Evolutionary conservation across 2,329 filamentous ascomycete genomes (phyloP), one percentile per base, ranked within the genome.

Genomic region (Parastagonospora avenae): DNA sequence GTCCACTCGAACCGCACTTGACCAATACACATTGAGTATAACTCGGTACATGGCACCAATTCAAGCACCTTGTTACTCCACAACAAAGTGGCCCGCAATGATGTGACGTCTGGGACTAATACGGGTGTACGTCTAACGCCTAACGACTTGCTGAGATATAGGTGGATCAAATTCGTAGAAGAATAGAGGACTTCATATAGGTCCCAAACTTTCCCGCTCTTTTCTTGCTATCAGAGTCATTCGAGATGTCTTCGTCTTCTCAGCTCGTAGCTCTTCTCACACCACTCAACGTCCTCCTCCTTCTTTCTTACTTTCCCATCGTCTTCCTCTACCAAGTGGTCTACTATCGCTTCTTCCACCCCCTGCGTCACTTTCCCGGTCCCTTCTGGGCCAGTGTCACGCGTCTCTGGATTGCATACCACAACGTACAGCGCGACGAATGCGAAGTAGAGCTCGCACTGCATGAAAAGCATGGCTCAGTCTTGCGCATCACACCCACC

Each of bases 381-480:
- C 79, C 80, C 1, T 84, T 83, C 59, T 82, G 79, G 78, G 81
- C 73, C 24, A 76, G 75, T 44, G 78, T 83, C 12, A 83, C 81
- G 1, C 44, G 68, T 15, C 68, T 84, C 8, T 84, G 80, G 79
- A 77, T 83, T 45, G 75, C 79, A 41, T 82, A 77, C 57, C 79
- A 83, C 65, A 81, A 80, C 51, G 45, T 80, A 24, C 75, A 74
- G 36, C 77, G 73, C 42, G 77, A 79, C 16, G 80, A 83, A 61
- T 72, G 74, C 42, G 60, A 75, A 37, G 66, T 74, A 1, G 70
- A 76, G 28, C 68, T 74, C 50, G 73, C 71, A 1, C 62, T 82
- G 14, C 76, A 79, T 49, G 71, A 76, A 60, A 77, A 78, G 73
- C 76, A 82, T 71, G 80, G 80, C 24, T 47, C 55, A 8, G 52